phyloP scores from a whole-genome alignment of 1,139 yeast genomes.

The Suhomyces chickasaworum region DNA sequence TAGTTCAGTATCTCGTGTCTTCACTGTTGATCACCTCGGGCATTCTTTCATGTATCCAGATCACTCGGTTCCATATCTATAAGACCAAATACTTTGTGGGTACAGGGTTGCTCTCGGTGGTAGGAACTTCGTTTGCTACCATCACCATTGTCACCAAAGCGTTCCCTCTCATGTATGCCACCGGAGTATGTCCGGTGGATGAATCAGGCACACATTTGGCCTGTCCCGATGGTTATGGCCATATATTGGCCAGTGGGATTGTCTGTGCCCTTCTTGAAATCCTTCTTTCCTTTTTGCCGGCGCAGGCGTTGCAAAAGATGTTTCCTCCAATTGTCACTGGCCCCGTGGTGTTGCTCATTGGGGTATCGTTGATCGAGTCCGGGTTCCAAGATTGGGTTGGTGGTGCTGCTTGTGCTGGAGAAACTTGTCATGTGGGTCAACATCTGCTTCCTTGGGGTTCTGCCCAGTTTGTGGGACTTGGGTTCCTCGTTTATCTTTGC shows the following conservation, averaged over 20 bases:
- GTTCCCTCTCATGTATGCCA: slow-evolving; percentile 74
- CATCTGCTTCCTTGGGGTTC: slow-evolving; percentile 76
- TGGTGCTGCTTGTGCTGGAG: slow-evolving; percentile 70
- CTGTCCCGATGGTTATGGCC: slow-evolving; percentile 90
- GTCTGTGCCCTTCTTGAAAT: slow-evolving; percentile 77
- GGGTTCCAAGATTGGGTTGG: slow-evolving; percentile 89
- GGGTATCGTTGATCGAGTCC: slow-evolving; percentile 62
- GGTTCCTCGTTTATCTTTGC: slow-evolving; percentile 74
- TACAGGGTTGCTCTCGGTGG: slow-evolving; percentile 84
- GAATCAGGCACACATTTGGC: slow-evolving; percentile 67
- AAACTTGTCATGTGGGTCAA: slow-evolving; percentile 46
- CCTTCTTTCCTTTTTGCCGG: slow-evolving; percentile 71
- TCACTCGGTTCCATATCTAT: slow-evolving; percentile 75
- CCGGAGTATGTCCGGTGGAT: slow-evolving; percentile 66
- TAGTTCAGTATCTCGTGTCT: slow-evolving; percentile 73
- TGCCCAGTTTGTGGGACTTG: slow-evolving; percentile 82
- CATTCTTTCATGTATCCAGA: slow-evolving; percentile 70
- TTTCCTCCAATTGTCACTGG: slow-evolving; percentile 94
- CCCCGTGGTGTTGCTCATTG: slow-evolving; percentile 84
- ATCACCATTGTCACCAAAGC: slow-evolving; percentile 76
- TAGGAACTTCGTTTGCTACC: slow-evolving; percentile 88
- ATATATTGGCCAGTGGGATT: slow-evolving; percentile 77
- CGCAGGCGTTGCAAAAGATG: slow-evolving; percentile 63
- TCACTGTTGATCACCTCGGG: slow-evolving; percentile 78
- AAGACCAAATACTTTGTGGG: slow-evolving; percentile 77